Evolutionary conservation across 768 basidiomycete species (phyloP), one percentile per base, ranked within the genome.

Genomic region (Russula emetica): DNA sequence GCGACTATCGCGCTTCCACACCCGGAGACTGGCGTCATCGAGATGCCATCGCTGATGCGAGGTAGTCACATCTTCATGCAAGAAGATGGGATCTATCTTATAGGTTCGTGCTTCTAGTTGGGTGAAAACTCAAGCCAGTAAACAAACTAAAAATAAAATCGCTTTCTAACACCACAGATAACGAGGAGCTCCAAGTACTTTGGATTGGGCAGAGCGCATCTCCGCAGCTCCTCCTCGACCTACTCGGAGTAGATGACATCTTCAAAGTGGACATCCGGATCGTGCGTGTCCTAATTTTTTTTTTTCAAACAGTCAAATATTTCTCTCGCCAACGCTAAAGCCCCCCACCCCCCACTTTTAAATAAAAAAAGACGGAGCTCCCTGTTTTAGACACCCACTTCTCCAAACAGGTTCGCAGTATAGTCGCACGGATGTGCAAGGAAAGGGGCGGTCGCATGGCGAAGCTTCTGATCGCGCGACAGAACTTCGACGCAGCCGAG

Each of bases 401-500:
- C 6, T 98, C 97, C 0, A 80, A 76, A 5, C 96, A 97, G 77
- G 80, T 96, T 1, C 85, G 85, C 62, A 94, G 94, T 73, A 86
- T 99, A 69, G 76, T 99, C n/a, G 80, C 83, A 0, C 78, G 86
- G 67, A 83, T 91, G 26, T 78, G 79, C 57, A 70, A 76, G 2
- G 81, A 85, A 62, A 81, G 87, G 36, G 75, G 72, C 14, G 79
- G 81, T 18, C 80, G 84, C 4, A 69, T 73, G 38, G 77, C 80
- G 8, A 89, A 85, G 72, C 78, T 94, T 69, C 76, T 85, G 40
- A 80, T 98, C 30, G 91, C 92, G 0, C 83, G 97, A 10, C 97
- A 98, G 73, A 92, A 97, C 72, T 79, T 94, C 73, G 97, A 99
- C 71, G 96, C 85, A 14, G 78, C 85, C 57, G 96, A 99, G 77